Base-by-base conservation (phyloP, 2,329 filamentous ascomycete genomes). In the Thelonectria rubi region DNA sequence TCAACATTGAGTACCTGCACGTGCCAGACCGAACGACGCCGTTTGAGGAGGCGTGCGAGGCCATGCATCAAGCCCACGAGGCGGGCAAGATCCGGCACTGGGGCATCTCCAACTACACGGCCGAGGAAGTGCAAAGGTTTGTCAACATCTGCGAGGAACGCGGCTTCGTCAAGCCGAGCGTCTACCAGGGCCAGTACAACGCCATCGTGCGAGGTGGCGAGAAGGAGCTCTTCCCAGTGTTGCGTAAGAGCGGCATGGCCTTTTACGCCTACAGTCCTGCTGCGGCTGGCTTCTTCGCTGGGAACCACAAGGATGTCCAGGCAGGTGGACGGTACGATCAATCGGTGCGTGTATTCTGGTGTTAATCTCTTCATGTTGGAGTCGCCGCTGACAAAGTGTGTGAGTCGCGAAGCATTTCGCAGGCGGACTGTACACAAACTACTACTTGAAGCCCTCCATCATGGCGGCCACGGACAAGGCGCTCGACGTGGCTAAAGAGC, bases 141-240 rank as follows among this genome's bases (percentile, higher is more conserved):
- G 55, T 80, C 34, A 69, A 75, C 10, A 77, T 83, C 12, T 84
- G 81, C 64, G 74, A 79, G 39, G 62, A 77, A 17, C 70, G 77
- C 4, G 76, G 75, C 1, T 82, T 70, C 24, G 73, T 80, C 14
- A 76, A 75, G 56, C 82, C 82, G 0, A 74, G 70, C 5, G 78
- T 82, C 3, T 84, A 82, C 61, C 78, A 85, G 64, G 81, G 82
- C 2, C 74, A 78, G 8, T 84, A 84, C 69, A 82, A 83, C 55
- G 72, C 77, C 8, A 69, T 84, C 12, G 74, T 75, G 3, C 74
- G 82, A 46, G 70, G 74, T 2, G 74, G 70, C 6, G 82, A 84
- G 58, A 72, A 73, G 32, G 74, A 77, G 12, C 69, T 84, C 1
- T 76, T 83, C 17, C 79, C 81, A 0, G 52, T 78, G 0, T 67